A percentile compares a stretch with the other conserved stretches of the same genome.
Evolutionary conservation across 2,329 filamentous ascomycete species (phyloP).

Genomic region (Cladorrhinum sp.): DNA sequence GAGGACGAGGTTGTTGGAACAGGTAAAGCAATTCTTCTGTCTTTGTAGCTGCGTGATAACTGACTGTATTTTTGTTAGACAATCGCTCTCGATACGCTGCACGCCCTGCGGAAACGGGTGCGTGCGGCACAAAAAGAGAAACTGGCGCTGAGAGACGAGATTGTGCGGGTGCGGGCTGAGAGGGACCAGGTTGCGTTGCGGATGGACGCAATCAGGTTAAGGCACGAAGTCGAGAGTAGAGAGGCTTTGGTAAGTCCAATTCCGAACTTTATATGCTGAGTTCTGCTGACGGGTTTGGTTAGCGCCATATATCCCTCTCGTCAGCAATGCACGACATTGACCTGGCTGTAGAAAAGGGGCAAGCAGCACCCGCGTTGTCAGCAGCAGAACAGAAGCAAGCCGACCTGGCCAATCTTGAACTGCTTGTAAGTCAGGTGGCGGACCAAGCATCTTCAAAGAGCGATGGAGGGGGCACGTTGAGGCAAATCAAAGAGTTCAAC

Average conservation of each 20-base stretch:
- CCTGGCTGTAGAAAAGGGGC: conserved; percentile 44
- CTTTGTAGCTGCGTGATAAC: neutral
- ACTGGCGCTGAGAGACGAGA: conserved; percentile 54
- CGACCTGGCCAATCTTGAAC: conserved; percentile 55
- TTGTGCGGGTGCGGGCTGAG: conserved; percentile 57
- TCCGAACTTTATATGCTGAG: neutral
- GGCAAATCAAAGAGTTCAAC: conserved; percentile 60
- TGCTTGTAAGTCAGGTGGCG: conserved; percentile 53
- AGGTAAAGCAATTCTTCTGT: conserved; percentile 42
- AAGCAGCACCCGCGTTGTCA: conserved; percentile 46
- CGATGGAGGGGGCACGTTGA: conserved; percentile 47
- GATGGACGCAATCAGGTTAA: conserved; percentile 60
- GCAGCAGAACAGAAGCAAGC: conserved; percentile 46
- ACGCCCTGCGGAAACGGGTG: conserved; percentile 56
- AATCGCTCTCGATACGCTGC: conserved; percentile 57
- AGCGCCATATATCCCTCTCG: conserved; percentile 53
- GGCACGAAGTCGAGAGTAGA: conserved; percentile 54
- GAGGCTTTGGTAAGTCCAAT: conserved; percentile 46
- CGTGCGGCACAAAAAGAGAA: conserved; percentile 57
- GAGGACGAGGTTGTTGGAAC: conserved; percentile 52
- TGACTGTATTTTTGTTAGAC: conserved; percentile 37
- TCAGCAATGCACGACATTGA: conserved; percentile 61
- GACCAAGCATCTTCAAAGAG: conserved; percentile 51
- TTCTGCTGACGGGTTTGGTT: conserved; percentile 3
- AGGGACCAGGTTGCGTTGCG: conserved; percentile 59